Evolutionary conservation across 2,329 filamentous ascomycete species (phyloP).

Genomic region (Paramyrothecium sp.): DNA sequence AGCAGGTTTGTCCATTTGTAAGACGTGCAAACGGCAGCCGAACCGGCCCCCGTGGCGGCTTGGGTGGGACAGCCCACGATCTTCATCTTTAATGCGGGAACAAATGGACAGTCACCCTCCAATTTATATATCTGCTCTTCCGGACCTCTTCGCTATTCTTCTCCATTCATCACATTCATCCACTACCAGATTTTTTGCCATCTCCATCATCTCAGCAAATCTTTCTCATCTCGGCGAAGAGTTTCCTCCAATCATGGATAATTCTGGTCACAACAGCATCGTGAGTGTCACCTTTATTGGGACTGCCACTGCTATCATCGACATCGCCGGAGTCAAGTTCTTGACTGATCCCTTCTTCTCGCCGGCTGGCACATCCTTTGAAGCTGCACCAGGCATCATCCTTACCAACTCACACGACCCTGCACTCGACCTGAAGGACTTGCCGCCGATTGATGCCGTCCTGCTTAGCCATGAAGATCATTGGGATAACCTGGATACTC

Average conservation of each 20-base stretch:
- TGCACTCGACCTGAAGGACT: slow-evolving; percentile 30
- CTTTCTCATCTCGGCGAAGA: slow-evolving; percentile 9
- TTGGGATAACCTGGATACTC: slow-evolving; percentile 45
- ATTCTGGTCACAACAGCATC: too few relatives aligned
- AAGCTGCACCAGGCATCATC: slow-evolving; percentile 14
- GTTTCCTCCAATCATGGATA: too few relatives aligned
- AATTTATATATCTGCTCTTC: neutral
- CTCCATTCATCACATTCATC: neutral
- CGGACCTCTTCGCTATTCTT: neutral
- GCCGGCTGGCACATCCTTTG: too few relatives aligned
- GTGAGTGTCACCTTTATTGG: too few relatives aligned
- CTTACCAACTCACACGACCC: slow-evolving; percentile 31
- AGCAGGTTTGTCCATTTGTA: neutral
- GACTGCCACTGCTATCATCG: too few relatives aligned
- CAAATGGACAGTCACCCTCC: neutral
- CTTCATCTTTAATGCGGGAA: too few relatives aligned
- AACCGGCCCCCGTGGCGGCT: neutral
- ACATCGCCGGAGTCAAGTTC: too few relatives aligned
- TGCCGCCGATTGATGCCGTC: slow-evolving; percentile 46
- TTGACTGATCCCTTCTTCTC: too few relatives aligned
- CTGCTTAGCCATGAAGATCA: slow-evolving; percentile 51
- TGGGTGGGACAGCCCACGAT: too few relatives aligned
- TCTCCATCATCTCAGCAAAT: neutral
- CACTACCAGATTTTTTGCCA: too few relatives aligned
- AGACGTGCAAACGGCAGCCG: neutral